A percentile compares a stretch with the other conserved stretches of the same genome.
phyloP scores from a whole-genome alignment of 1,284 basidiomycete genomes.

The Naganishia sp. region DNA sequence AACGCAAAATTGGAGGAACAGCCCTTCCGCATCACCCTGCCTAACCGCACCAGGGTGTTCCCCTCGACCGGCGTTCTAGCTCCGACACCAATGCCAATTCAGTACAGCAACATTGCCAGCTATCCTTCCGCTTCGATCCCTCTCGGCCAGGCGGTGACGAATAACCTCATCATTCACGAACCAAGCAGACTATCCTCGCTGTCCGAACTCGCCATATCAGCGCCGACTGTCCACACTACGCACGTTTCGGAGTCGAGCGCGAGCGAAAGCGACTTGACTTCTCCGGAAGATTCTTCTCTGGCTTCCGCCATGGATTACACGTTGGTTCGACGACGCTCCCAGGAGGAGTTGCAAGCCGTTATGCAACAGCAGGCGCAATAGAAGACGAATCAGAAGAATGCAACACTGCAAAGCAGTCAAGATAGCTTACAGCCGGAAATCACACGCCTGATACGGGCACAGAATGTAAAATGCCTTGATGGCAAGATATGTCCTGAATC shows the following conservation, averaged over 20 bases:
- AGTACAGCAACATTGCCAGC: not conserved
- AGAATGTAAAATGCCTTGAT: conserved; percentile 21
- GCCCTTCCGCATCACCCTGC: conserved; percentile 3
- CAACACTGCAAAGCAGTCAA: conserved; percentile 16
- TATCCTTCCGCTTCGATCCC: not conserved
- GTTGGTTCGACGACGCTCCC: conserved; percentile 20
- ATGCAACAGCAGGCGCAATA: not conserved
- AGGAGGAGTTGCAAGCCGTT: conserved; percentile 12
- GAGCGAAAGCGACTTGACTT: not conserved
- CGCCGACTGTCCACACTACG: not conserved
- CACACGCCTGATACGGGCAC: not conserved
- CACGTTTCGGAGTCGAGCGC: conserved; percentile 15
- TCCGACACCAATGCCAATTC: not conserved
- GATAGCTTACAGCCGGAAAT: too few relatives aligned
- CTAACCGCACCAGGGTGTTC: not conserved
- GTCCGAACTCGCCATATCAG: not conserved
- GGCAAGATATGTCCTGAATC: not conserved
- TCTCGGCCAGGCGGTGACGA: not conserved
- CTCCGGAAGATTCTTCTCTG: conserved; percentile 10
- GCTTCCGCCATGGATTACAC: conserved; percentile 25
- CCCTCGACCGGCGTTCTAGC: not conserved
- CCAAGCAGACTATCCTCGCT: not conserved
- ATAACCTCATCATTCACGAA: not conserved
- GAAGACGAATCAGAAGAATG: not conserved
- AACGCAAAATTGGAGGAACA: conserved; percentile 3